phyloP scores from a whole-genome alignment of 176 grass and related monocot genomes.

The Eleusine coracana region DNA sequence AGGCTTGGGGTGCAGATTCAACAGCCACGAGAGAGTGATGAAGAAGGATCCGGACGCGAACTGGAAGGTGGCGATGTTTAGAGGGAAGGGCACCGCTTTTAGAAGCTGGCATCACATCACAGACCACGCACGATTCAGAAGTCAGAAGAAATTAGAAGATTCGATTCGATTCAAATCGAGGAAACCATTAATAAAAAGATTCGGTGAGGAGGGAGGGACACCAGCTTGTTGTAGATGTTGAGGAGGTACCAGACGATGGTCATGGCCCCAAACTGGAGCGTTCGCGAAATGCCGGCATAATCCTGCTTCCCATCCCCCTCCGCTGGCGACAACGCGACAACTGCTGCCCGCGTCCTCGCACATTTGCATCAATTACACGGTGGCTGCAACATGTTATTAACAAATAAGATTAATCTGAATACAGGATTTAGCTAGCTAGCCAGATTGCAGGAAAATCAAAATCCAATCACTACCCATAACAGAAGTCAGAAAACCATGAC shows the following conservation, averaged over 20 bases:
- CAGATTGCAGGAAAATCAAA: too few relatives aligned
- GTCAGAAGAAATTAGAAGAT: constrained; percentile 11
- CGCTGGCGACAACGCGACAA: background rate
- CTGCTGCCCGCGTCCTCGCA: too few relatives aligned
- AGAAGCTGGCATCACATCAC: constrained; percentile 53
- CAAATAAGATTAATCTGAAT: too few relatives aligned
- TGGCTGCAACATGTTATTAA: too few relatives aligned
- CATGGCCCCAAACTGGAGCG: constrained; percentile 53
- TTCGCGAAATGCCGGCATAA: constrained; percentile 38
- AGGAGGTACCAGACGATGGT: constrained; percentile 71
- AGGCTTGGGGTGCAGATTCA: constrained; percentile 75
- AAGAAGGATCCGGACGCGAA: constrained; percentile 76
- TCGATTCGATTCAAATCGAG: background rate
- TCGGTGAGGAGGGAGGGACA: background rate
- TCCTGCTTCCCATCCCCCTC: background rate
- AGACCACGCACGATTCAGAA: background rate
- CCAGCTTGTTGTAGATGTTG: constrained; percentile 89
- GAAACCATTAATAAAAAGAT: constrained; percentile 13
- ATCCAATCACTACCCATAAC: too few relatives aligned
- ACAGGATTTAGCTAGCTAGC: too few relatives aligned
- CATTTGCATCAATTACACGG: too few relatives aligned
- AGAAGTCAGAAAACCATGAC: too few relatives aligned
- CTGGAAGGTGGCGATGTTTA: constrained; percentile 81
- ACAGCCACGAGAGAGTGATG: constrained; percentile 82
- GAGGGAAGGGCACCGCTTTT: constrained; percentile 80